phyloP scores from a whole-genome alignment of 139 green algal genomes.

The Chlamydomonas incerta region DNA sequence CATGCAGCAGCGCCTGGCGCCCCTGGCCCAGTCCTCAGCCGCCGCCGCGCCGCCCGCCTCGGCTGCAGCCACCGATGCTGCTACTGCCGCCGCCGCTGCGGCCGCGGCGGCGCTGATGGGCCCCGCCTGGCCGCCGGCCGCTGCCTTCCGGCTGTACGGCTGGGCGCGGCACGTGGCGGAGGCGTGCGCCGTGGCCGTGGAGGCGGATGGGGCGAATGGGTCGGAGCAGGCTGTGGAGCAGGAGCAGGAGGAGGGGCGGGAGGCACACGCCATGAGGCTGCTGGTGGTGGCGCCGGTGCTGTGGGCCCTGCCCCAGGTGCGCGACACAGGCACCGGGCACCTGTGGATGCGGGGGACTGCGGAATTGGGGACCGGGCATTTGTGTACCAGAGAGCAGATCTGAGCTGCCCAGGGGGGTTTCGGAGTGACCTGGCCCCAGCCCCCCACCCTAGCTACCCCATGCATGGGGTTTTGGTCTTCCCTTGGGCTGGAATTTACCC shows the following conservation, averaged over 20 bases:
- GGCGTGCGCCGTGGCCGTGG: conserved; percentile 29
- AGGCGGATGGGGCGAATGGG: background rate
- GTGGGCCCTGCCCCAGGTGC: conserved; percentile 30
- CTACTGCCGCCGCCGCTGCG: background rate
- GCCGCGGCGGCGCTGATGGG: too few relatives aligned
- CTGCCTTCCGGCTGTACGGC: conserved; percentile 45
- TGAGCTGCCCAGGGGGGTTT: too few relatives aligned
- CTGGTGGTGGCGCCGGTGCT: conserved; percentile 36
- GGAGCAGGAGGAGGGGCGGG: background rate
- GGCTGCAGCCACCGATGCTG: too few relatives aligned
- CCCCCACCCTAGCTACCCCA: too few relatives aligned
- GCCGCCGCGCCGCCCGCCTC: too few relatives aligned
- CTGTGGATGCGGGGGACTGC: too few relatives aligned
- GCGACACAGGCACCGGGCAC: background rate
- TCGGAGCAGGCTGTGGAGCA: background rate
- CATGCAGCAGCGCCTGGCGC: background rate
- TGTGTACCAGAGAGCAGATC: too few relatives aligned
- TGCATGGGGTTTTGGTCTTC: background rate
- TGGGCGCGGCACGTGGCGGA: conserved; percentile 49
- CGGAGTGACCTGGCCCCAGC: too few relatives aligned
- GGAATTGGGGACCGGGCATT: too few relatives aligned
- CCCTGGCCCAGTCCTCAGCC: too few relatives aligned
- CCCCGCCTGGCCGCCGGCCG: background rate
- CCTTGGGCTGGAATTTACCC: background rate
- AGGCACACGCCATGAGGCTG: background rate